Evolutionary conservation across 495 filamentous ascomycete species (phyloP).

Genomic region (Friedmanniomyces endolithicus): DNA sequence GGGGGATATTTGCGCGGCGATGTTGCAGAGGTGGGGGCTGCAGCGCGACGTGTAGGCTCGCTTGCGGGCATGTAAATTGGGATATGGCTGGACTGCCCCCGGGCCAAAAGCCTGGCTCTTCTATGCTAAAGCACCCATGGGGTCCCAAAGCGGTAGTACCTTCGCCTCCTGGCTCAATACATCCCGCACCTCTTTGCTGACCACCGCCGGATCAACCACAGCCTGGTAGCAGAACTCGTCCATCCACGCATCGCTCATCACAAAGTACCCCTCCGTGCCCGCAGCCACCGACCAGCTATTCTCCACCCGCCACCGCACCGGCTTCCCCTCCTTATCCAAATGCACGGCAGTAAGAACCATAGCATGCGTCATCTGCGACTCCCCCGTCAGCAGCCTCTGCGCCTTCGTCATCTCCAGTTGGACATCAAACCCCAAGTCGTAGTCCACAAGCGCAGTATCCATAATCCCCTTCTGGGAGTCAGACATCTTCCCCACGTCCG

Average conservation of each 20-base stretch:
- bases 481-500: conserved; percentile 72
- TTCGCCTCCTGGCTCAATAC: conserved; percentile 56
- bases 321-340: conserved; percentile 47
- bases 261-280: conserved; percentile 68
- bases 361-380: conserved; percentile 74
- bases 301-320: conserved; percentile 71
- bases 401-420: conserved; percentile 59
- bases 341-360: conserved; percentile 85
- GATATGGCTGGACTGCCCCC: too few relatives aligned
- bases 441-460: conserved; percentile 57
- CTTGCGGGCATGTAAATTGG: too few relatives aligned
- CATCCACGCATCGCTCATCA: conserved; percentile 82
- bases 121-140: conserved; percentile 70
- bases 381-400: conserved; percentile 53
- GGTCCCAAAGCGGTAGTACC: conserved; percentile 72
- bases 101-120: too few relatives aligned
- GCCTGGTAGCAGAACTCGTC: conserved; percentile 78
- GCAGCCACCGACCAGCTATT: conserved; percentile 62
- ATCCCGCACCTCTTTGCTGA: conserved; percentile 51
- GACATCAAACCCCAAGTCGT: conserved; percentile 63
- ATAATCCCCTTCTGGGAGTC: conserved; percentile 56
- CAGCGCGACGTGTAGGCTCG: too few relatives aligned
- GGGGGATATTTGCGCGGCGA: too few relatives aligned
- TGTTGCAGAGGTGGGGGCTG: too few relatives aligned
- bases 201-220: conserved; percentile 64